Percentiles rank a stretch among this genome's conserved stretches.
phyloP scores from a whole-genome alignment of 306 rosid genomes.

The Macrotyloma uniflorum region DNA sequence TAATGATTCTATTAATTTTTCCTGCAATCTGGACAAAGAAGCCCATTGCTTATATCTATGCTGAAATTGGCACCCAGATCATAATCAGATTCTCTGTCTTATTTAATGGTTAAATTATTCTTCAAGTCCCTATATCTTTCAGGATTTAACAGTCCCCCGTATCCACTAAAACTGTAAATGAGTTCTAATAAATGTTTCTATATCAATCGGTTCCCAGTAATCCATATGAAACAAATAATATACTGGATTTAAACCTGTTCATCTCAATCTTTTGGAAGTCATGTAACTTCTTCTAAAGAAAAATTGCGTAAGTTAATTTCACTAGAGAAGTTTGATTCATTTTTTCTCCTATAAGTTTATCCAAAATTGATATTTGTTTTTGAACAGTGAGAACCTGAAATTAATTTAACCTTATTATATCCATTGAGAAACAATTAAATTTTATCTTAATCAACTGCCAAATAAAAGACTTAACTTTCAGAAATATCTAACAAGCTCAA shows the following conservation, averaged over 20 bases:
- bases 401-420: conserved; percentile 10
- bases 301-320: neutral
- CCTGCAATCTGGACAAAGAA: conserved; percentile 80
- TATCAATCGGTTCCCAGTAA: neutral
- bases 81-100: conserved; percentile 12
- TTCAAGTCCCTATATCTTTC: neutral
- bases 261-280: neutral
- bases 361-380: neutral
- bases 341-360: neutral
- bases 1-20: conserved; percentile 68
- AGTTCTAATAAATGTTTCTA: neutral
- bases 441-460: neutral
- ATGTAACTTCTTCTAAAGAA: neutral
- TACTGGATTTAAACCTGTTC: neutral
- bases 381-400: neutral
- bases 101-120: conserved; percentile 20
- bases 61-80: conserved; percentile 5
- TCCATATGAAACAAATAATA: conserved; percentile 13
- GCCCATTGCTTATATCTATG: conserved; percentile 30
- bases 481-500: conserved; percentile 6
- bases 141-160: conserved; percentile 1
- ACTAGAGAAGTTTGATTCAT: neutral
- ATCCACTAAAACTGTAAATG: neutral
- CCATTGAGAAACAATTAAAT: conserved; percentile 2
- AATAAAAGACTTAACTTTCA: conserved; percentile 5